Conservation (phyloP, 352 stramenopile species). For the Plasmopara halstedii region DNA sequence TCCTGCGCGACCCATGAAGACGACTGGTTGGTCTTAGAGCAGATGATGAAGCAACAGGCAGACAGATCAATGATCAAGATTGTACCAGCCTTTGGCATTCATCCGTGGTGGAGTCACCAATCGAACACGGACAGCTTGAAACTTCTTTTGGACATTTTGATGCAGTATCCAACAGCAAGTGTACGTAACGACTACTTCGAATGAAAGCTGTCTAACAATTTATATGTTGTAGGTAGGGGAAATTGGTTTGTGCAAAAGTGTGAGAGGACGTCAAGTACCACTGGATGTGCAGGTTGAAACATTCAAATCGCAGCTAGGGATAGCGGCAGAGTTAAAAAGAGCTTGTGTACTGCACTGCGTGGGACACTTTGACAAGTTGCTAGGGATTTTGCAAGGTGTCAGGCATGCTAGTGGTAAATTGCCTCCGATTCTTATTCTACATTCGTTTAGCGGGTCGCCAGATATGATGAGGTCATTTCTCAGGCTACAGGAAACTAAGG, state of each 20-base stretch:
- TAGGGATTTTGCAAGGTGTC: constrained; percentile 37
- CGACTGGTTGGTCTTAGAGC: constrained; percentile 50
- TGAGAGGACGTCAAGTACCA: constrained; percentile 37
- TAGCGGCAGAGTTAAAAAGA: constrained; percentile 43
- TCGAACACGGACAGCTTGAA: constrained; percentile 20
- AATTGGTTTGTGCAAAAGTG: constrained; percentile 73
- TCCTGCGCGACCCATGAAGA: constrained; percentile 56
- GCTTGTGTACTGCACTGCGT: constrained; percentile 72
- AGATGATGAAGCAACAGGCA: constrained; percentile 18
- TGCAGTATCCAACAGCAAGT: constrained; percentile 31
- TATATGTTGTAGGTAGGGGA: constrained; percentile 44
- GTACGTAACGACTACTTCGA: constrained; percentile 28
- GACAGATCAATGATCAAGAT: constrained; percentile 15
- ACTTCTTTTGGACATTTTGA: constrained; percentile 27
- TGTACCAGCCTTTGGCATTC: constrained; percentile 55
- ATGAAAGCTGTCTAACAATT: constrained; percentile 17
- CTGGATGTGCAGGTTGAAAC: constrained; percentile 32
- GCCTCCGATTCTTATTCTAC: constrained; percentile 48
- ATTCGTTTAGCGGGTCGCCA: constrained; percentile 54
- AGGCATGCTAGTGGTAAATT: constrained; percentile 13
- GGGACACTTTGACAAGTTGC: constrained; percentile 53
- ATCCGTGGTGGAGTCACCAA: constrained; percentile 61
- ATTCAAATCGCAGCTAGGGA: constrained; percentile 43
- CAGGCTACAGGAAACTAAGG: constrained; percentile 21
- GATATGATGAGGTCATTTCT: constrained; percentile 54